These are phyloP conservation scores for Aquilaria sinensis DNA, from an alignment of 345 rosid species.

Conservation along the genomic window DNA sequence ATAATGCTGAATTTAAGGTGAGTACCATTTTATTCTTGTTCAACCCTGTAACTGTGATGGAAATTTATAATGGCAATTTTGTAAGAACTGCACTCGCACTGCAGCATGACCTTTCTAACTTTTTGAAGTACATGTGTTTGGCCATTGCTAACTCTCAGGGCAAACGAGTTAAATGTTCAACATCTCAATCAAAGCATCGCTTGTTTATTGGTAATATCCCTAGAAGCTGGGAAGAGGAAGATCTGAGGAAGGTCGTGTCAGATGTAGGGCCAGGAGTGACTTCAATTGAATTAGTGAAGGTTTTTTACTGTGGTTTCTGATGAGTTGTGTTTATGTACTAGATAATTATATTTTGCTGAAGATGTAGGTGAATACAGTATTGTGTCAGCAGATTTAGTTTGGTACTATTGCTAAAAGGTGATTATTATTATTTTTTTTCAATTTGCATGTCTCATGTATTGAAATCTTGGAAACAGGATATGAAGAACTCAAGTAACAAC, in stretches of 20 bases:
- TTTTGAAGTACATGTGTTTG: too few species aligned
- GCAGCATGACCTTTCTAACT: too few species aligned
- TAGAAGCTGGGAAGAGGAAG: slow-evolving; percentile 51
- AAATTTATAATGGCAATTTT: neutral
- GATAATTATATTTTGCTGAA: neutral
- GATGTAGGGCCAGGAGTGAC: slow-evolving; percentile 66
- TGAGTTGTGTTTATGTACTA: neutral
- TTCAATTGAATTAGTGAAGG: slow-evolving; percentile 56
- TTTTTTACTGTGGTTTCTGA: slow-evolving; percentile 3
- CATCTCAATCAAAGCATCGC: slow-evolving; percentile 52
- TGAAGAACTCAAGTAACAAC: slow-evolving; percentile 42
- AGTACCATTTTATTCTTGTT: slow-evolving; percentile 8
- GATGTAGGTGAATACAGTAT: too few species aligned
- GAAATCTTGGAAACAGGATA: slow-evolving; percentile 33
- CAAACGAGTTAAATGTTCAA: slow-evolving; percentile 51
- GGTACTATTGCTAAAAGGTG: too few species aligned
- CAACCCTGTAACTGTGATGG: too few species aligned
- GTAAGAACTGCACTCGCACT: too few species aligned
- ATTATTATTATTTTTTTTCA: neutral
- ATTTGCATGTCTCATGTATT: neutral
- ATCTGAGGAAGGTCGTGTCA: slow-evolving; percentile 41
- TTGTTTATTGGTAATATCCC: slow-evolving; percentile 68
- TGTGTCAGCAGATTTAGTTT: too few species aligned
- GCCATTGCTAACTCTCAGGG: slow-evolving; percentile 33
- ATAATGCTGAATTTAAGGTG: slow-evolving; percentile 60